Base-by-base conservation (phyloP, 2,329 filamentous ascomycete species). In the Phyllosticta citrichinensis region DNA sequence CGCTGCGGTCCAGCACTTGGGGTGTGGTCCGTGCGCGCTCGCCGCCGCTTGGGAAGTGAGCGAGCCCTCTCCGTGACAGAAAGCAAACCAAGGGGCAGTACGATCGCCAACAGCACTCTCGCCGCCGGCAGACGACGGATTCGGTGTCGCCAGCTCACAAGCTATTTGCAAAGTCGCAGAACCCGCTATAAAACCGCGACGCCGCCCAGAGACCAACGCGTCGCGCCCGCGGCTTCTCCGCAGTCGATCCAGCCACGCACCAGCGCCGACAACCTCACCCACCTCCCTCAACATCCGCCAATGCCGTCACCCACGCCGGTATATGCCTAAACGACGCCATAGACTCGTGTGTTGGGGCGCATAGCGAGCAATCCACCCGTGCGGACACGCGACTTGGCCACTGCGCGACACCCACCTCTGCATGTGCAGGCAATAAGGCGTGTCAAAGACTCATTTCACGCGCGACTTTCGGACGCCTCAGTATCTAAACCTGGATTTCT, bases 91-190 rank as follows among this genome's bases (percentile, higher is more conserved):
- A 60, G 58, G 58, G 58, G 58, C 55, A 53, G 51, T 60, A 56
- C 53, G 56, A 52, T 54, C 58, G 53, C 58, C 58, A 56, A 67
- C 69, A 65, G 66, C 58, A 63, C 67, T 69, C 64, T 69, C 62
- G 62, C 55, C 66, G 60, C 67, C 25, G 53, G 65, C 66, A 56
- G 64, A 60, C 64, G 66, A 62, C 67, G 66, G 70, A 67, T 53
- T 25, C 64, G 33, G 71, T 74, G 73, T 75, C 73, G 71, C 72
- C 64, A 63, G 30, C 55, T 51, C 53, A 61, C 51, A 57, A 65
- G 64, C 69, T 67, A 68, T 70, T 63, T 57, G 64, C 66, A 59
- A 67, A 71, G 63, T 70, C 72, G 71, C 70, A 66, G 68, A 72
- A 68, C 66, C 62, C 62, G 64, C 52, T 62, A 54, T 59, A 5